Base-by-base conservation (phyloP, 441 rosid genomes). In the Euphorbia schlechtendalii region DNA sequence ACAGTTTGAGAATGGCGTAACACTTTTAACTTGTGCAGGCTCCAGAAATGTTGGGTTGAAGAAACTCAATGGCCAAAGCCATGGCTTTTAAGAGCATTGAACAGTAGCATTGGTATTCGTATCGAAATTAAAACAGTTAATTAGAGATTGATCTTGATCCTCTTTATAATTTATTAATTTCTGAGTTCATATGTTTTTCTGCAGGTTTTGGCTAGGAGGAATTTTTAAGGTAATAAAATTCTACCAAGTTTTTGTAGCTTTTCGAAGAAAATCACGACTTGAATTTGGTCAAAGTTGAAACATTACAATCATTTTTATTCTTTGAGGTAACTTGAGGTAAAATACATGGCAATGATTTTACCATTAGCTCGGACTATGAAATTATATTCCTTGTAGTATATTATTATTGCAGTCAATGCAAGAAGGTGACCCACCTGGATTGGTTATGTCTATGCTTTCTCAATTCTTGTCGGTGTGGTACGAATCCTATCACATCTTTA, bases 141-240 rank as follows among this genome's bases (percentile, higher is more conserved):
- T n/a, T n/a, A n/a, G n/a, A n/a, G n/a, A n/a, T n/a, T n/a, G n/a
- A n/a, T n/a, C n/a, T 51, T 48, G 6, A 25, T 65, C 68, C 56
- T 56, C 15, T 46, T 1, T 0, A 2, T 46, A 46, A 17, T 46
- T 17, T 13, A 11, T 38, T 53, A 57, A 32, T 65, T 22, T 20
- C 48, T 62, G 60, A 13, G n/a, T 52, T 40, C 52, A 18, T 69
- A 28, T 36, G 36, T 49, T 66, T 63, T 65, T n/a, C 25, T 81
- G 73, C 72, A 94, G 96, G 83, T 94, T 94, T 76, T 94, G 94
- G 96, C 74, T 83, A 61, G 99, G 89, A 70, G 96, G 98, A 51
- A 34, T 86, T 59, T 87, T 89, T 79, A 94, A 94, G 99, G 99
- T 91, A 78, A 72, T 49, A n/a, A n/a, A n/a, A n/a, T n/a, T n/a